Base-by-base conservation (phyloP, 2,329 filamentous ascomycete genomes). In the Rhexocercosporidium sp. region DNA sequence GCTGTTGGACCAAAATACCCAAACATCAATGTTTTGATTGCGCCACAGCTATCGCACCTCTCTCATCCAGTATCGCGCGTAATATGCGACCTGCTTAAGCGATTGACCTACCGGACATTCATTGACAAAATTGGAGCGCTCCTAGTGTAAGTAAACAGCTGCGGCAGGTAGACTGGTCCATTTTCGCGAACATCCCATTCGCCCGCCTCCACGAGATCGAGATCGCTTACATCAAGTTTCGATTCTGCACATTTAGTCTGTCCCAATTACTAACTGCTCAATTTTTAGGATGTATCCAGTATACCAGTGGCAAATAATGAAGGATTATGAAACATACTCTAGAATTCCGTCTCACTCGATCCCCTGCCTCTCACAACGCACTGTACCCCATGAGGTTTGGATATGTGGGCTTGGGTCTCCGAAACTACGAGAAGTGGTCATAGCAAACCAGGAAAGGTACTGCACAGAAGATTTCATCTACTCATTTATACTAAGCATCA, bases 241-340 rank as follows among this genome's bases (percentile, higher is more conserved):
- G 3, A 3, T 12, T 44, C 41, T 6, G 14, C 8, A n/a, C n/a
- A n/a, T n/a, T n/a, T 20, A 47, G 8, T 11, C 20, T 6, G 16
- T 18, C 34, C 12, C 9, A 22, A 25, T 25, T 18, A 2, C 54
- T 39, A 41, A 57, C 12, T 25, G 2, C 2, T 37, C 12, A 3
- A 22, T 5, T 11, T 34, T 31, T 39, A 57, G 54, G 22, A 53
- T 62, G 59, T 62, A 62, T 37, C 59, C 59, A 22, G 11, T 62
- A 6, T 62, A 62, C n/a, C 59, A 62, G 20, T 62, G 59, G 59
- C 59, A 62, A 62, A 62, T 62, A 14, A 25, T 39, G 34, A 44
- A 51, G 7, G 39, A 44, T 16, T 62, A 62, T 27, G 59, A 62
- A 41, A 34, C 59, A 0, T 62, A 39, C 29, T 18, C 25, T 20